These are phyloP conservation scores for Penicillium hordei DNA, from an alignment of 2,329 filamentous ascomycete genomes.

Conservation along the genomic window DNA sequence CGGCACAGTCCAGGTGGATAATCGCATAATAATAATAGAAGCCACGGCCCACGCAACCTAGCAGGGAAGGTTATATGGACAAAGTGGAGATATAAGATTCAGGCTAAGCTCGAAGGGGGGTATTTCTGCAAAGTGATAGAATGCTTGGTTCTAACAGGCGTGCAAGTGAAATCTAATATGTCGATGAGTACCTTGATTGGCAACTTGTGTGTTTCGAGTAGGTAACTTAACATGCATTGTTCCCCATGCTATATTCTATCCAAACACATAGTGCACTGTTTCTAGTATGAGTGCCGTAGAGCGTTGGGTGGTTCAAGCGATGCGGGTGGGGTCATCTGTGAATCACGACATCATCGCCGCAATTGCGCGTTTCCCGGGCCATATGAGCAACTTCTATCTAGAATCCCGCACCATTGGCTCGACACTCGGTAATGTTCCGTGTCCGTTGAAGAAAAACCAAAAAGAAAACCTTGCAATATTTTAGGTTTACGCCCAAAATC, in stretches of 20 bases:
- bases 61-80: neutral
- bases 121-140: neutral
- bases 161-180: neutral
- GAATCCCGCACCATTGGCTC: neutral
- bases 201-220: neutral
- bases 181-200: too few species aligned
- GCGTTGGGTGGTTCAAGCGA: neutral
- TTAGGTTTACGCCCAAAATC: neutral
- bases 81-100: neutral
- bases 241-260: neutral
- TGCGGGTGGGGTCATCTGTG: neutral
- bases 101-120: neutral
- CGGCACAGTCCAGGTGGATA: neutral
- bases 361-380: slow-evolving; percentile 8
- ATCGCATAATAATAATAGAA: slow-evolving; percentile 5
- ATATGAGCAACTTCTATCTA: slow-evolving; percentile 1
- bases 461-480: neutral
- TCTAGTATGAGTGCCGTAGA: neutral
- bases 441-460: neutral
- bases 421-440: neutral
- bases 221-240: neutral
- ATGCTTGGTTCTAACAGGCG: neutral
- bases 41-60: neutral
- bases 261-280: neutral
- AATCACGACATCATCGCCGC: slow-evolving; percentile 13